Conservation (phyloP, 805 yeast genomes). For the Hanseniaspora guilliermondii region DNA sequence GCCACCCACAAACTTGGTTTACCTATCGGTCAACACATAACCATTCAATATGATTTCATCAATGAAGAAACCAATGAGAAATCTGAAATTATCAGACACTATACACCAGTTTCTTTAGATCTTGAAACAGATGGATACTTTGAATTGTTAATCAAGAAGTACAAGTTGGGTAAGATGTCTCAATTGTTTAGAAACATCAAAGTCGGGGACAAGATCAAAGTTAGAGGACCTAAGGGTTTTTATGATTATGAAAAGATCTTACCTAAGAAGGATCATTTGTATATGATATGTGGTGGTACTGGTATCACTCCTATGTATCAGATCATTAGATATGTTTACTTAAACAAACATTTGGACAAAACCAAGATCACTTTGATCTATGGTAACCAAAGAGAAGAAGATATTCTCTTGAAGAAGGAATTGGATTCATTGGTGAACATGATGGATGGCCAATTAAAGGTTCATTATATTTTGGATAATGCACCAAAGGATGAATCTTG, state of each 20-base stretch:
- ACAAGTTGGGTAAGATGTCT: constrained; percentile 76
- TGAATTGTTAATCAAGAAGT: constrained; percentile 74
- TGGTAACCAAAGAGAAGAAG: constrained; percentile 70
- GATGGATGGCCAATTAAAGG: constrained; percentile 42
- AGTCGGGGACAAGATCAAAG: constrained; percentile 65
- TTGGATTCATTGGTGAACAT: constrained; percentile 50
- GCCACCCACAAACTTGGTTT: constrained; percentile 66
- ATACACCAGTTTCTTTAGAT: constrained; percentile 80
- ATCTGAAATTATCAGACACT: constrained; percentile 62
- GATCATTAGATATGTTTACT: constrained; percentile 67
- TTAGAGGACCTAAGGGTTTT: constrained; percentile 85
- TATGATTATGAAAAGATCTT: constrained; percentile 73
- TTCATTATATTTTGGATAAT: constrained; percentile 64
- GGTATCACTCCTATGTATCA: constrained; percentile 96
- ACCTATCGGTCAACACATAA: constrained; percentile 90
- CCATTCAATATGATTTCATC: constrained; percentile 37
- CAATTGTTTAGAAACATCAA: constrained; percentile 55
- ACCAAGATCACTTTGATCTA: constrained; percentile 65
- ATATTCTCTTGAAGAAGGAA: constrained; percentile 69
- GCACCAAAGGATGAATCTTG: constrained; percentile 50
- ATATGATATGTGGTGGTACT: constrained; percentile 95
- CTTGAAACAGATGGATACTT: constrained; percentile 62
- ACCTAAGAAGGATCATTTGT: constrained; percentile 42
- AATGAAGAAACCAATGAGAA: constrained; percentile 39
- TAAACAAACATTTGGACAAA: constrained; percentile 44